Conservation (phyloP, 139 green algal species). For the Eudorina sp. region DNA sequence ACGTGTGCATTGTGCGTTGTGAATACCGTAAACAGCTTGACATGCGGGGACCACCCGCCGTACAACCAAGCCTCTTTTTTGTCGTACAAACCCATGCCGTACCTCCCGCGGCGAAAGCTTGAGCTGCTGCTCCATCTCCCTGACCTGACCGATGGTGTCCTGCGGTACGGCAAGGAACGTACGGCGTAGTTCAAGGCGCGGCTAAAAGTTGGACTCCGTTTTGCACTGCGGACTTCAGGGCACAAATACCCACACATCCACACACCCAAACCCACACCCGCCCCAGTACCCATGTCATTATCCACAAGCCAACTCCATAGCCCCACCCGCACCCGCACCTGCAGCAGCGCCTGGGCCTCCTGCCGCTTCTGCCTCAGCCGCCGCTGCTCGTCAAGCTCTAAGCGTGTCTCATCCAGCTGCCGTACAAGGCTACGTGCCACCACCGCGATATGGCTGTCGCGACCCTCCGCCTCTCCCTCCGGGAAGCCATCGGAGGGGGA, state of each 20-base stretch:
- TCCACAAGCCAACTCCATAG: too few relatives aligned
- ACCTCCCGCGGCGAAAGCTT: neutral
- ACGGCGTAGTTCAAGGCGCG: too few relatives aligned
- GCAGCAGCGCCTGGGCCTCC: slow-evolving; percentile 1
- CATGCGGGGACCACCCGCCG: too few relatives aligned
- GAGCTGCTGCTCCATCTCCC: slow-evolving; percentile 23
- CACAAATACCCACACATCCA: too few relatives aligned
- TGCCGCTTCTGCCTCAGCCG: neutral
- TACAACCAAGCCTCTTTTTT: too few relatives aligned
- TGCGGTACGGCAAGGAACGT: neutral
- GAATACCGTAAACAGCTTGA: too few relatives aligned
- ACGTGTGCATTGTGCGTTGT: too few relatives aligned
- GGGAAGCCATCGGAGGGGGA: neutral
- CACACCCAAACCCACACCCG: too few relatives aligned
- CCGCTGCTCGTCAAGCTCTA: slow-evolving; percentile 8
- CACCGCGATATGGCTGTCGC: slow-evolving; percentile 24
- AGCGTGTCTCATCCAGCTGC: slow-evolving; percentile 41
- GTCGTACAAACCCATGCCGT: too few relatives aligned
- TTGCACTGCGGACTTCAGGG: too few relatives aligned
- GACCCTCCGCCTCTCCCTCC: neutral
- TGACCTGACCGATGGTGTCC: neutral
- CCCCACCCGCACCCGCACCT: neutral
- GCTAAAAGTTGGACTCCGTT: too few relatives aligned
- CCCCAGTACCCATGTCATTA: too few relatives aligned
- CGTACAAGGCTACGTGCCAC: slow-evolving; percentile 37